Conservation (phyloP, 2,329 filamentous ascomycete genomes). For the Trichoderma endophyticum region DNA sequence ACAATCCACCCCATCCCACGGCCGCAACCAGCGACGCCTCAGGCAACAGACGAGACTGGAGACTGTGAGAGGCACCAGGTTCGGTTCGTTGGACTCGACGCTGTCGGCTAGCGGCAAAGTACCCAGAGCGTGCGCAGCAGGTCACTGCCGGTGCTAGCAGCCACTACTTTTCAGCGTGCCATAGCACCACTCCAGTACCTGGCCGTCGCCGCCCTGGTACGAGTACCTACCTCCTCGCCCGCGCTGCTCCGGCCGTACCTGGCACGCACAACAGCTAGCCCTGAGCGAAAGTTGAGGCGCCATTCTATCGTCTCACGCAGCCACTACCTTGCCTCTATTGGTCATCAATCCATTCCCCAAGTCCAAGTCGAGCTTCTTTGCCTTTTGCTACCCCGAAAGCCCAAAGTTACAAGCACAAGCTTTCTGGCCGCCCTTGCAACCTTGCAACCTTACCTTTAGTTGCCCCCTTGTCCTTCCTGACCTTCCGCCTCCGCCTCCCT, state of each 20-base stretch:
- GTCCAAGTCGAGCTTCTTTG: background rate
- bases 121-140: background rate
- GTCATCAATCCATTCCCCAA: constrained; percentile 5
- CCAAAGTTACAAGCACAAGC: constrained; percentile 8
- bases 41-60: background rate
- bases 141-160: background rate
- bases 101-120: constrained; percentile 1
- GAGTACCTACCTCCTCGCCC: background rate
- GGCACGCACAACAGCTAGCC: background rate
- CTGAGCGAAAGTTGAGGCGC: background rate
- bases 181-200: background rate
- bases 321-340: background rate
- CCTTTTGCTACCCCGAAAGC: background rate
- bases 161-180: background rate
- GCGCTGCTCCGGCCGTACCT: background rate
- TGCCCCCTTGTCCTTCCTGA: constrained; percentile 18
- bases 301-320: background rate
- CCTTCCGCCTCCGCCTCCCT: constrained; percentile 25
- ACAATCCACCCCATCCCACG: background rate
- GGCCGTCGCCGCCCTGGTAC: background rate
- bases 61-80: background rate
- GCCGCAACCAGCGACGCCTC: constrained; percentile 18
- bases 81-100: background rate
- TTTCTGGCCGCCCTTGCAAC: constrained; percentile 21
- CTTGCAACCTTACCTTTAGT: constrained; percentile 19